Evolutionary conservation across 306 rosid species (phyloP).

Genomic region (Biancaea sappan): DNA sequence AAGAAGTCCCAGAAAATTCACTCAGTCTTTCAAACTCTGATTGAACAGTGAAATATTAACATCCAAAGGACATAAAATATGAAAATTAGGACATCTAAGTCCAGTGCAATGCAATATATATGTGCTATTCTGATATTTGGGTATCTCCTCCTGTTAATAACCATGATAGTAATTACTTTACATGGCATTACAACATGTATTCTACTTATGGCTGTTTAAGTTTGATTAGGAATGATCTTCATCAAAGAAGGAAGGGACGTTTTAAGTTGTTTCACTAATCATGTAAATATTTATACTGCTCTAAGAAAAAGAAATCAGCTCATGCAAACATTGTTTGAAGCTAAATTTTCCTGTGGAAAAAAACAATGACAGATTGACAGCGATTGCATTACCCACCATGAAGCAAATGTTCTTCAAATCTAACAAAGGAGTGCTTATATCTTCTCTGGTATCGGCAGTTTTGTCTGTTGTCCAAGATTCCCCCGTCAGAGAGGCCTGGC

Average conservation of each 20-base stretch:
- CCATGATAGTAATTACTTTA: too few relatives aligned
- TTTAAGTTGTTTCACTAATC: background rate
- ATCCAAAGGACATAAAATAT: background rate
- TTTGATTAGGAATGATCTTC: too few relatives aligned
- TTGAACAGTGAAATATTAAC: background rate
- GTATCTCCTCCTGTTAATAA: background rate
- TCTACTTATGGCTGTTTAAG: background rate
- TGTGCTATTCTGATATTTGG: slow-evolving; percentile 16
- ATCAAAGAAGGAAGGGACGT: too few relatives aligned
- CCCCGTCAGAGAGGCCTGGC: slow-evolving; percentile 90
- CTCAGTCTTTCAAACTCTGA: background rate
- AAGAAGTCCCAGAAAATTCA: too few relatives aligned
- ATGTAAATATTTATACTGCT: background rate
- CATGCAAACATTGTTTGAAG: background rate
- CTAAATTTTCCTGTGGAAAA: slow-evolving; percentile 13
- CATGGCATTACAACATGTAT: background rate
- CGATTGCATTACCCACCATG: slow-evolving; percentile 54
- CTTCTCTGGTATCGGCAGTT: slow-evolving; percentile 68
- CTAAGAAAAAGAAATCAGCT: background rate
- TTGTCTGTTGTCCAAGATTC: slow-evolving; percentile 73
- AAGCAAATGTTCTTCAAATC: slow-evolving; percentile 83
- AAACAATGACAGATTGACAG: background rate
- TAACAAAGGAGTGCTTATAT: slow-evolving; percentile 59
- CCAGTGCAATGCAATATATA: too few relatives aligned
- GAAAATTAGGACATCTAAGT: background rate